A percentile compares a stretch with the other conserved stretches of the same genome.
phyloP scores from a whole-genome alignment of 2,329 filamentous ascomycete species.

The Eutypella sp. region DNA sequence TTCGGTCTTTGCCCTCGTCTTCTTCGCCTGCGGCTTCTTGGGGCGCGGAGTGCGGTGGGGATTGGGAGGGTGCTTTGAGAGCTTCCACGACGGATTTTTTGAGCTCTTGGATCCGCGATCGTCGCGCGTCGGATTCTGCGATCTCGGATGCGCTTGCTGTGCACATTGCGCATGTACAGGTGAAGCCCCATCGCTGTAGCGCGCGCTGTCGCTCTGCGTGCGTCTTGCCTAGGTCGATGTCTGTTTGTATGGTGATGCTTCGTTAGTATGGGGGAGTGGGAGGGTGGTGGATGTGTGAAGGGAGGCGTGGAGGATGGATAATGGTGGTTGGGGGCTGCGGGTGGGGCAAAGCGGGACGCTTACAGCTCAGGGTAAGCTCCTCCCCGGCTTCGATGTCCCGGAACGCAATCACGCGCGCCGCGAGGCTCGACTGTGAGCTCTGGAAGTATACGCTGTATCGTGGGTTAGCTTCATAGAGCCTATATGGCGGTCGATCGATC shows the following conservation, averaged over 20 bases:
- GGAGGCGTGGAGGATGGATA: not conserved
- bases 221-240: slow-evolving; percentile 25
- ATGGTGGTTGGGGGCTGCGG: too few species aligned
- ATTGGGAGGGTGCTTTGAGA: slow-evolving; percentile 7
- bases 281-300: too few species aligned
- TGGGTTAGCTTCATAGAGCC: too few species aligned
- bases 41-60: too few species aligned
- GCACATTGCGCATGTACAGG: slow-evolving; percentile 29
- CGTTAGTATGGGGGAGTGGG: not conserved
- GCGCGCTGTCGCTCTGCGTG: slow-evolving; percentile 19
- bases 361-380: slow-evolving; percentile 24
- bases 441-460: slow-evolving; percentile 25
- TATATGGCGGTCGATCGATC: too few species aligned
- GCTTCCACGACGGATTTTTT: slow-evolving; percentile 21
- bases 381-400: slow-evolving; percentile 20
- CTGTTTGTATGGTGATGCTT: slow-evolving; percentile 8
- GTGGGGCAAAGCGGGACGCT: too few species aligned
- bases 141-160: slow-evolving; percentile 17
- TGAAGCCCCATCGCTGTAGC: slow-evolving; percentile 28
- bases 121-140: slow-evolving; percentile 26
- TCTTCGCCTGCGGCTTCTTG: slow-evolving; percentile 20
- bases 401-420: slow-evolving; percentile 18
- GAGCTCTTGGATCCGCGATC: slow-evolving; percentile 21
- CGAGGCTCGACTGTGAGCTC: slow-evolving; percentile 21
- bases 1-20: not conserved